phyloP scores from a whole-genome alignment of 768 basidiomycete species.

The Daedalea quercina region DNA sequence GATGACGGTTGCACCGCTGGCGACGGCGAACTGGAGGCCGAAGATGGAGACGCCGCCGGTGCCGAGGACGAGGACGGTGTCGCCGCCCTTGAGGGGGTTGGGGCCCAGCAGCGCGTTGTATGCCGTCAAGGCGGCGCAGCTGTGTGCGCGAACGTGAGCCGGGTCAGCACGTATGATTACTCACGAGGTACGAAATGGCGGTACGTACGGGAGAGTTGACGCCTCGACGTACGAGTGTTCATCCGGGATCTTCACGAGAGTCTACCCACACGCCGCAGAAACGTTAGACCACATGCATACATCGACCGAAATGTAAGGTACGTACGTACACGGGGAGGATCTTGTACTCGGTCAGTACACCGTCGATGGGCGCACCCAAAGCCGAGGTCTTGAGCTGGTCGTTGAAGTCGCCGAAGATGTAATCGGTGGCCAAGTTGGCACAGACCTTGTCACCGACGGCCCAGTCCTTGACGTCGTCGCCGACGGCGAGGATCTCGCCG shows the following conservation, averaged over 20 bases:
- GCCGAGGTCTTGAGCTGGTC: conserved; percentile 27
- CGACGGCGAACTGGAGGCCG: conserved; percentile 53
- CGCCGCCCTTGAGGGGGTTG: conserved; percentile 47
- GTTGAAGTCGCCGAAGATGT: conserved; percentile 38
- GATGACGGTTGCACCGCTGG: conserved; percentile 58
- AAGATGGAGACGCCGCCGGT: conserved; percentile 55
- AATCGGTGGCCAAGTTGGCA: conserved; percentile 44
- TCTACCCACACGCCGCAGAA: conserved; percentile 29
- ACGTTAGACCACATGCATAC: background rate
- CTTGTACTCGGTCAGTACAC: conserved; percentile 28
- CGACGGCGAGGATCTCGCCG: conserved; percentile 46
- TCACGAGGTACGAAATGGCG: too few relatives aligned
- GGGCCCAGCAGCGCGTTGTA: conserved; percentile 52
- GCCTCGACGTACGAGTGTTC: conserved; percentile 60
- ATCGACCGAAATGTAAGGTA: background rate
- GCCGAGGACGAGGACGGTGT: conserved; percentile 48
- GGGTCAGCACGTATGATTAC: too few relatives aligned
- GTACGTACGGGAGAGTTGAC: conserved; percentile 50
- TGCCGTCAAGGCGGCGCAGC: conserved; percentile 57
- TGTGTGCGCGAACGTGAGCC: conserved; percentile 13
- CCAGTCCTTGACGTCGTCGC: conserved; percentile 36
- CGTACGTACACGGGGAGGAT: conserved; percentile 18
- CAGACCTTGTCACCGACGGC: conserved; percentile 50
- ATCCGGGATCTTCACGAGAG: conserved; percentile 44
- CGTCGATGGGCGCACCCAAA: conserved; percentile 43